Evolutionary conservation across 495 filamentous ascomycete genomes (phyloP), one percentile per base, ranked within the genome.

Genomic region (Penicillium malachiteum): DNA sequence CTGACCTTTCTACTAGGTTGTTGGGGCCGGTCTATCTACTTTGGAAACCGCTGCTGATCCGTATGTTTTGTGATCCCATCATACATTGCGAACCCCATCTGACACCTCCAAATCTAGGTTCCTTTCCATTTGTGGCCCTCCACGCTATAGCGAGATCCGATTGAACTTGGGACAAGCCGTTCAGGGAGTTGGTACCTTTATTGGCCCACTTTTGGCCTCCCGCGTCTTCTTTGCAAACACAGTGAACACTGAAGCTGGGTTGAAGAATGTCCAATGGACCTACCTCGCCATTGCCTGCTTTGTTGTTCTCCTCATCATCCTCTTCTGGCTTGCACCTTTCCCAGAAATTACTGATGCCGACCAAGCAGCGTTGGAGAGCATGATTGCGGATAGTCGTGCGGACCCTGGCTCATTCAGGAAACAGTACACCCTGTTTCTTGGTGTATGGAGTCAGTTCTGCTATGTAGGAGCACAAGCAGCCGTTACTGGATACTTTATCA

Each of bases 261-360:
- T 90, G 16, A 61, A 59, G 34, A 70, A 80, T 56, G 88, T 90
- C 12, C 86, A 90, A 64, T 90, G 85, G 84, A 84, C 87, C 3
- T 91, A 91, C 66, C 77, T 89, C 5, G 86, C 83, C 35, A 86
- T 90, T 49, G 87, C 84, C 12, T 71, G 72, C 69, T 90, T 90
- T 62, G 87, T 89, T 47, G 82, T 81, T 64, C 34, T 82, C 33
- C 78, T 91, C 5, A 83, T 84, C 13, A 62, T 81, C 47, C 72
- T 87, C 45, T 90, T 90, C 72, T 86, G 78, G 68, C 62, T 89
- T 34, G 77, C 81, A 5, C 74, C 74, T 0, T 86, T 90, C 37
- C 87, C 87, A 30, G 86, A 90, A 68, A 81, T 90, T 60, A 89
- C 86, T 3, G 87, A 91, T 60, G 85, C 86, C 32, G 86, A 89